Evolutionary conservation across 176 grass and related monocot genomes (phyloP).

Genomic region (Guadua angustifolia): DNA sequence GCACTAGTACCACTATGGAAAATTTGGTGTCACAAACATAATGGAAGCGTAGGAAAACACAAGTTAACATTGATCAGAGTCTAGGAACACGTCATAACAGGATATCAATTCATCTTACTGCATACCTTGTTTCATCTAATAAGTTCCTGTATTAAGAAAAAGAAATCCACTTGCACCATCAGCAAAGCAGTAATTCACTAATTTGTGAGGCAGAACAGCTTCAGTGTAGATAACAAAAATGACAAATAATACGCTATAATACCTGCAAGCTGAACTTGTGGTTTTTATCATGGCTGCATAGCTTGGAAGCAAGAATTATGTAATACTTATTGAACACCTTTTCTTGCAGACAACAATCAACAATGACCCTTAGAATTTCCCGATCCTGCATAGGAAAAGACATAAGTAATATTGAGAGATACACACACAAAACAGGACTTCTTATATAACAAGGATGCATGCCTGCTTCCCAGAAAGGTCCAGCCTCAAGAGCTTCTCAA

Average conservation of each 20-base stretch:
- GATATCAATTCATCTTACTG: not conserved
- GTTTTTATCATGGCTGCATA: conserved; percentile 93
- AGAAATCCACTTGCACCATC: not conserved
- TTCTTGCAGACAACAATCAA: conserved; percentile 94
- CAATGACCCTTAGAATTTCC: conserved; percentile 92
- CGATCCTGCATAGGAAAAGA: conserved; percentile 61
- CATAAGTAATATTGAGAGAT: conserved; percentile 35
- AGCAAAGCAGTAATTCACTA: not conserved
- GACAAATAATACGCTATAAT: not conserved
- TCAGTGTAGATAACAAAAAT: conserved; percentile 17
- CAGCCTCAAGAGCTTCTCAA: conserved; percentile 95
- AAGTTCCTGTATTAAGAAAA: conserved; percentile 11
- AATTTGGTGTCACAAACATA: not conserved
- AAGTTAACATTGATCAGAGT: not conserved
- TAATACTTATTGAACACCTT: conserved; percentile 99
- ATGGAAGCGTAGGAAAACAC: not conserved
- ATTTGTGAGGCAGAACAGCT: not conserved
- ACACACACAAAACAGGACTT: conserved; percentile 19
- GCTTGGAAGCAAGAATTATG: conserved; percentile 73
- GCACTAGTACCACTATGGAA: not conserved
- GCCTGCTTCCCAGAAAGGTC: conserved; percentile 90
- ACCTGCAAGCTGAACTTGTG: conserved; percentile 97
- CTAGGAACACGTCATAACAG: not conserved
- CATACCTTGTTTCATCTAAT: not conserved
- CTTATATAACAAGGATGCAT: not conserved